Evolutionary conservation across 371 early-diverging fungal species (phyloP), one percentile per base, ranked within the genome.

Genomic region (Mucor piriformis): DNA sequence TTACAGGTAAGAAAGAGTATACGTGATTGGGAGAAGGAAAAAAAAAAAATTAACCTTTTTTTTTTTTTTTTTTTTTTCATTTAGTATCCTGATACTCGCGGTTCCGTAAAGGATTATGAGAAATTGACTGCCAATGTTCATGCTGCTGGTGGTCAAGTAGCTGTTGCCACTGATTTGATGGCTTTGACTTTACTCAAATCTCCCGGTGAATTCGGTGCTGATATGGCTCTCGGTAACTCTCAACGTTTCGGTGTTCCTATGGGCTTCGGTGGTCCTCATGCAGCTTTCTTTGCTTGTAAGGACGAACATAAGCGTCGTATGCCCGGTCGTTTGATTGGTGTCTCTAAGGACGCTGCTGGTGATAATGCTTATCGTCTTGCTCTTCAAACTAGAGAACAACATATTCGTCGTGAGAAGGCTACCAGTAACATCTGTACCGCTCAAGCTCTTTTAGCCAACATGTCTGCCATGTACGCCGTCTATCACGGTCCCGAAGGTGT

Each of bases 251-350:
- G 98, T 73, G 97, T 98, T 33, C 97, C 97, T 3, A 84, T 98
- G 46, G 98, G 98, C 37, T 97, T 93, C 73, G 98, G 98, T 72
- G 98, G 98, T 50, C 98, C 98, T n/a, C 97, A 97, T 70, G 98
- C 98, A 6, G 98, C 98, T 27, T 98, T 96, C 84, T 96, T 98
- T 72, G 95, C 98, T 55, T 91, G 92, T 64, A 88, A 88, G 72
- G 91, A 95, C 21, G 90, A 84, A 34, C 92, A 93, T 72, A 95
- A 95, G 85, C 91, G 98, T 51, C 86, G 92, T 51, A 91, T 98
- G 77, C 97, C 98, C 18, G 98, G 98, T 47, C 88, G 98, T 55
- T 76, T 98, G 53, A 90, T 98, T 46, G 98, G 98, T 64, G 93
- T 96, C 15, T 95, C 96, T 44, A 92, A 92, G 69, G 98, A 98